These are phyloP conservation scores for Xanthoconium purpureum DNA, from an alignment of 768 basidiomycete genomes.

Conservation along the genomic window DNA sequence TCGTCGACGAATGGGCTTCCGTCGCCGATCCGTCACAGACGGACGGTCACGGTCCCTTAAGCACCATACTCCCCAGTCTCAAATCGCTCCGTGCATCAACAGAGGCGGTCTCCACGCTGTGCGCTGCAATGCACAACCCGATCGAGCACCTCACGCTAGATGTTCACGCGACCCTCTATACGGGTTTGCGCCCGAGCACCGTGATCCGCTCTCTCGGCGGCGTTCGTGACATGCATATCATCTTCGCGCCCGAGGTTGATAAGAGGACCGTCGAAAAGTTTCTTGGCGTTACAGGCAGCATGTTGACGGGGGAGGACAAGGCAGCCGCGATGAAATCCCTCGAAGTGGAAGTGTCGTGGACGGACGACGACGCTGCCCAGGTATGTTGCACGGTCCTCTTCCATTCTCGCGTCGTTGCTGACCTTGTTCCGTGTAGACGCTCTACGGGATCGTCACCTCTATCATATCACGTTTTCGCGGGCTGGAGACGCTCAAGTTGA, in stretches of 20 bases:
- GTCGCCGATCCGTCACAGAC: background rate
- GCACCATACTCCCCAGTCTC: slow-evolving; percentile 24
- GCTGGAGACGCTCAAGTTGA: slow-evolving; percentile 27
- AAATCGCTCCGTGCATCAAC: slow-evolving; percentile 28
- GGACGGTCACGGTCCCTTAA: background rate
- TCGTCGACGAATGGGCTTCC: slow-evolving; percentile 11
- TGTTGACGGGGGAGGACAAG: slow-evolving; percentile 15
- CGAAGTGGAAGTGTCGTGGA: slow-evolving; percentile 30
- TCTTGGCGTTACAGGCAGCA: slow-evolving; percentile 24
- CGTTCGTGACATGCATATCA: slow-evolving; percentile 28
- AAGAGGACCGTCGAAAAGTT: slow-evolving; percentile 34
- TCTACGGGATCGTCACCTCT: slow-evolving; percentile 29
- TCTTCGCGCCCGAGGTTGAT: slow-evolving; percentile 32
- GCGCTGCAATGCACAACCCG: slow-evolving; percentile 11
- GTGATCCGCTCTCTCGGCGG: slow-evolving; percentile 28
- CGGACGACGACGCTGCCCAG: slow-evolving; percentile 28
- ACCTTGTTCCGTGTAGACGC: slow-evolving; percentile 10
- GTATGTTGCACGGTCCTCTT: slow-evolving; percentile 4
- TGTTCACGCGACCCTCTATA: slow-evolving; percentile 29
- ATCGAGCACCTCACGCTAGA: slow-evolving; percentile 24
- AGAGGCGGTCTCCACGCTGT: slow-evolving; percentile 19
- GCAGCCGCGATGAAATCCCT: slow-evolving; percentile 16
- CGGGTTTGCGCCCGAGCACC: slow-evolving; percentile 27
- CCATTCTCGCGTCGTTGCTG: background rate
- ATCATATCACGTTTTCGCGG: slow-evolving; percentile 33